phyloP scores from a whole-genome alignment of 1,284 basidiomycete genomes.

The Ceratorhiza oryzae-sativae region DNA sequence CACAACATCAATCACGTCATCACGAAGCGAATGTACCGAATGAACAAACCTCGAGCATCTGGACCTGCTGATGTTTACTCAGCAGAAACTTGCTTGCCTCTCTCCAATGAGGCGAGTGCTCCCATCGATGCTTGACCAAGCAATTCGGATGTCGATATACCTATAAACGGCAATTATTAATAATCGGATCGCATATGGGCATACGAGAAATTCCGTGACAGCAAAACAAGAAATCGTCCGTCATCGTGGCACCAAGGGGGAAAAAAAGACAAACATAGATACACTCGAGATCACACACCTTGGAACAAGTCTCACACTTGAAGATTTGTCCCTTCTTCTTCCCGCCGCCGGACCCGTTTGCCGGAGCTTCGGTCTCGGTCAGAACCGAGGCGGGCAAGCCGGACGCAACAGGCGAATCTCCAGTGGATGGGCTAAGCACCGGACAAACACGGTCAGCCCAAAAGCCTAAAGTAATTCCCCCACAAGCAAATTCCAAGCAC shows the following conservation, averaged over 20 bases:
- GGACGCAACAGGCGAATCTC: conserved; percentile 45
- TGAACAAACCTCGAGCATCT: conserved; percentile 82
- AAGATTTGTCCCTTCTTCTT: conserved; percentile 75
- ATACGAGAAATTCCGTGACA: conserved; percentile 9
- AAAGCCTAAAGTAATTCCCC: conserved; percentile 26
- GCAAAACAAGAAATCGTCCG: conserved; percentile 29
- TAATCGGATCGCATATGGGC: conserved; percentile 42
- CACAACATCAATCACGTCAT: neutral
- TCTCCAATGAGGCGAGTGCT: conserved; percentile 96
- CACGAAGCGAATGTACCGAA: neutral
- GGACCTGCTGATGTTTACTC: conserved; percentile 98
- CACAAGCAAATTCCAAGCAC: neutral
- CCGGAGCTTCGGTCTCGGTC: conserved; percentile 39
- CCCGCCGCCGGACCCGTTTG: conserved; percentile 68
- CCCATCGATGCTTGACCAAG: conserved; percentile 96
- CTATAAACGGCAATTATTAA: conserved; percentile 52
- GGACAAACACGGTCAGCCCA: neutral
- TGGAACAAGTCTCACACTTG: conserved; percentile 91
- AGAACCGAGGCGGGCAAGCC: conserved; percentile 44
- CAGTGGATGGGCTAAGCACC: conserved; percentile 1
- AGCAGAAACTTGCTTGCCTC: conserved; percentile 93
- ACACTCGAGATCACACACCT: conserved; percentile 58
- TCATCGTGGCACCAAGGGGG: conserved; percentile 15
- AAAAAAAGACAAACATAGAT: no score
- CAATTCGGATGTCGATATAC: conserved; percentile 95